Evolutionary conservation across 148 eudicot species (phyloP), one percentile per base, ranked within the genome.

Genomic region (Pouteria glomerata): DNA sequence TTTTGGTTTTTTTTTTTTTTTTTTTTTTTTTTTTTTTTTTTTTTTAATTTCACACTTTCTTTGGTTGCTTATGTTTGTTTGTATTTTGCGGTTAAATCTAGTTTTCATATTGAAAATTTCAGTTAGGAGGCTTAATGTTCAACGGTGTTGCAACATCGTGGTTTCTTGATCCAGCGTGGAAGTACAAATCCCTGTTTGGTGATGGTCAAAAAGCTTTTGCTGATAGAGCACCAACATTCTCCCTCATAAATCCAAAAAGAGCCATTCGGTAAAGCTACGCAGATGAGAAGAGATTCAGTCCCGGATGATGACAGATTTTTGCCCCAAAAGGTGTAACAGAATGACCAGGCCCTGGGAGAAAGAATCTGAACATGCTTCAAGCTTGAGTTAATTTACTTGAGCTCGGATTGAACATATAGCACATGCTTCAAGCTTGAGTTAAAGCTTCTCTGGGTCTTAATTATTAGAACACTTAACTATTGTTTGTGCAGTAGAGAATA

Each of bases 41-140:
- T 26, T 37, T 12, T 44, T 6, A 14, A 12, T 55, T 13, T 11
- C 26, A 1, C 16, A 37, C 56, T 19, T 37, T 39, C 61, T 69
- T 27, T 5, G 5, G 1, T 71, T 35, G 41, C 14, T 21, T 33
- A n/a, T 41, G n/a, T 2, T 24, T 41, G 29, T 24, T 30, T 13
- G 21, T 15, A 11, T 5, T 70, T 18, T 57, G 41, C 10, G 16
- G 27, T 48, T 41, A 68, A 31, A 16, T 21, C 18, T 24, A 2
- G 44, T 39, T 41, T 52, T 58, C 15, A 24, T 42, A 3, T 58
- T 69, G 6, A 23, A 47, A 50, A 51, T 62, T 50, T 69, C 84
- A 85, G 88, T n/a, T 82, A 62, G 85, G 88, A 72, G 85, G 88
- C 60, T 82, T 85, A 74, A 76, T 85, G 64, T n/a, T n/a, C n/a